Evolutionary conservation across 2,329 filamentous ascomycete genomes (phyloP).

Genomic region (Endoconidiophora laricicola): DNA sequence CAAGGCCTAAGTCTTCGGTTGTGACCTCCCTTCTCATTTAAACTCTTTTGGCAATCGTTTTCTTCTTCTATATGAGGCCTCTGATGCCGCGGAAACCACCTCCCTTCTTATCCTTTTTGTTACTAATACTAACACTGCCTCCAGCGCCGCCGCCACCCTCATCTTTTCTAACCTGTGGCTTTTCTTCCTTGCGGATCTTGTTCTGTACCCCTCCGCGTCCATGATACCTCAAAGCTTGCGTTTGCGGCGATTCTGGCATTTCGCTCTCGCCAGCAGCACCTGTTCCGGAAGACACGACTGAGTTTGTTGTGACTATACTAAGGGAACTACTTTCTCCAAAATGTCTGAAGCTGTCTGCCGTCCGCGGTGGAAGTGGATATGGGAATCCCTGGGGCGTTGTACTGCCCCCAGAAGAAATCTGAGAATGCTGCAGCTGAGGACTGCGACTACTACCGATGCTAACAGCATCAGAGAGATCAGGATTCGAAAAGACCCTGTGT

Average conservation of each 20-base stretch:
- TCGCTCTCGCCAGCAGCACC: not conserved
- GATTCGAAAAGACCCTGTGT: slow-evolving; percentile 28
- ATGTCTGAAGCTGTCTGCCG: not conserved
- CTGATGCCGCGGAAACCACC: slow-evolving; percentile 19
- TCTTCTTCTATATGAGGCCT: slow-evolving; percentile 17
- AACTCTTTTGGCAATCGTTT: not conserved
- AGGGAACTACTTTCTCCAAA: not conserved
- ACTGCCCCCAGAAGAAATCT: not conserved
- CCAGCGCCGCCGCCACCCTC: slow-evolving; percentile 15
- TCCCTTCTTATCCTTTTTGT: slow-evolving; percentile 21
- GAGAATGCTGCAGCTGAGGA: not conserved
- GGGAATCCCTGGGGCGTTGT: too few species aligned
- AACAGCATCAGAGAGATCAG: slow-evolving; percentile 26
- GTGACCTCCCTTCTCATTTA: too few species aligned
- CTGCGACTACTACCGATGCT: slow-evolving; percentile 12
- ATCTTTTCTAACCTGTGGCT: slow-evolving; percentile 22
- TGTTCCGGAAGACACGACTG: not conserved
- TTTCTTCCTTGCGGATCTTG: slow-evolving; percentile 26
- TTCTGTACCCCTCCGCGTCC: slow-evolving; percentile 7
- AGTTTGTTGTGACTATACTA: not conserved
- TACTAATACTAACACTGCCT: too few species aligned
- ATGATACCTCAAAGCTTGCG: slow-evolving; percentile 21
- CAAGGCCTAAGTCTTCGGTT: not conserved
- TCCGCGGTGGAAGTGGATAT: slow-evolving; percentile 8
- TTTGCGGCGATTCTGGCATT: slow-evolving; percentile 17